Conservation (phyloP, 345 rosid species). For the Lepidium didymum region DNA sequence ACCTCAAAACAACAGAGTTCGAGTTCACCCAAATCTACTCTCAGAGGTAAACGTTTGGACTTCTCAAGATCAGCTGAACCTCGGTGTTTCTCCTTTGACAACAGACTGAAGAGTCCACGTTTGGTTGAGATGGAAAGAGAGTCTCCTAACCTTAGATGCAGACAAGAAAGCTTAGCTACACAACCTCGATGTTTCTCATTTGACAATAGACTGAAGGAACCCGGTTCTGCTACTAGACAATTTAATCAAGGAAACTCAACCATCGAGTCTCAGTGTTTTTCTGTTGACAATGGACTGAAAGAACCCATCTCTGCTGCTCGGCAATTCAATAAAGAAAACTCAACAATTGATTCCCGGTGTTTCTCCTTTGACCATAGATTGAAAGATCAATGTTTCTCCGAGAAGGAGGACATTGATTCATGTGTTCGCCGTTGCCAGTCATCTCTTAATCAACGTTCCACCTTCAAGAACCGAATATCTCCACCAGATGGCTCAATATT, state of each 20-base stretch:
- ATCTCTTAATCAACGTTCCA: constrained; percentile 60
- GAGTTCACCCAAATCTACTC: constrained; percentile 44
- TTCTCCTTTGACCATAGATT: constrained; percentile 34
- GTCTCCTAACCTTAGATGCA: constrained; percentile 20
- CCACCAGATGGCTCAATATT: constrained; percentile 51
- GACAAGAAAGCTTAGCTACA: constrained; percentile 1
- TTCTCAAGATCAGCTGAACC: constrained; percentile 36
- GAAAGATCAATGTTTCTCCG: constrained; percentile 36
- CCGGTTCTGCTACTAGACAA: not conserved
- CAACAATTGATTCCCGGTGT: constrained; percentile 35
- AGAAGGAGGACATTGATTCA: constrained; percentile 45
- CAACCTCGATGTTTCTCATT: constrained; percentile 21
- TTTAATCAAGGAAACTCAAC: constrained; percentile 33
- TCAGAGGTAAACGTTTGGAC: constrained; percentile 35
- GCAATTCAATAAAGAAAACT: constrained; percentile 33
- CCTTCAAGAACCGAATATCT: constrained; percentile 37
- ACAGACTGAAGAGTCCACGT: constrained; percentile 33
- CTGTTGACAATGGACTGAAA: constrained; percentile 21
- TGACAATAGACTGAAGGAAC: constrained; percentile 12
- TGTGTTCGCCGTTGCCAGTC: constrained; percentile 80
- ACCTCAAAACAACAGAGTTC: constrained; percentile 38
- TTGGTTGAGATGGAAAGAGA: constrained; percentile 30
- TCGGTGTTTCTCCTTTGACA: constrained; percentile 35
- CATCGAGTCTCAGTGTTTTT: constrained; percentile 29
- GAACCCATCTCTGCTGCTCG: constrained; percentile 8